Evolutionary conservation across 805 yeast genomes (phyloP).

Genomic region (Saccharomycopsis malanga): DNA sequence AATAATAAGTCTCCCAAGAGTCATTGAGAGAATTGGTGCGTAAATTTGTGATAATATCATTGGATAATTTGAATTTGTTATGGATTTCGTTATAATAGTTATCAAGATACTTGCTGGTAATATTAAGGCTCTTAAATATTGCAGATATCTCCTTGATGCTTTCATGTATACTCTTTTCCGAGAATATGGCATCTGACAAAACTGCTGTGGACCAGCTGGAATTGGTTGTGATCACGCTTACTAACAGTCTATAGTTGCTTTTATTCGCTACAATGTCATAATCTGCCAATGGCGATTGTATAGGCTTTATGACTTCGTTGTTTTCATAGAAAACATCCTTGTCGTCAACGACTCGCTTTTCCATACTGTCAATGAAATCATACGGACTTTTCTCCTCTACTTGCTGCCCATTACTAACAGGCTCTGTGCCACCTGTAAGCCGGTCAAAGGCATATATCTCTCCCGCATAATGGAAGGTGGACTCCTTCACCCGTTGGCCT

Average conservation of each 20-base stretch:
- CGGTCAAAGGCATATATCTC: slow-evolving; percentile 18
- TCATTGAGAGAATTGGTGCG: slow-evolving; percentile 37
- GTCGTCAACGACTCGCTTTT: background rate
- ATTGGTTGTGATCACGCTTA: slow-evolving; percentile 25
- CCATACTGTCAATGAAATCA: slow-evolving; percentile 4
- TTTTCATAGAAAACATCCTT: slow-evolving; percentile 2
- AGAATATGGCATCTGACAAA: slow-evolving; percentile 33
- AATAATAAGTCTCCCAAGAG: slow-evolving; percentile 34
- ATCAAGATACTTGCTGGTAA: slow-evolving; percentile 43
- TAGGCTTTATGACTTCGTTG: slow-evolving; percentile 28
- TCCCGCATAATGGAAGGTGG: slow-evolving; percentile 8
- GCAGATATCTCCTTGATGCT: slow-evolving; percentile 32
- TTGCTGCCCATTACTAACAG: background rate
- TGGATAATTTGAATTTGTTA: slow-evolving; percentile 35
- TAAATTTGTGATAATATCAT: slow-evolving; percentile 34
- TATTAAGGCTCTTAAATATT: slow-evolving; percentile 40
- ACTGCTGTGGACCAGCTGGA: slow-evolving; percentile 48
- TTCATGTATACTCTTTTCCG: slow-evolving; percentile 29
- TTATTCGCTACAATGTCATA: slow-evolving; percentile 22
- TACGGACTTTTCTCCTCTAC: slow-evolving; percentile 4
- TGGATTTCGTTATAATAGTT: slow-evolving; percentile 44
- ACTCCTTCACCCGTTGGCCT: slow-evolving; percentile 10
- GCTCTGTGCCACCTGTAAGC: background rate
- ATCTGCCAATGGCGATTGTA: slow-evolving; percentile 33
- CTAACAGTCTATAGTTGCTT: slow-evolving; percentile 6